Base-by-base conservation (phyloP, 2,329 filamentous ascomycete species). In the Beauveria sp. region DNA sequence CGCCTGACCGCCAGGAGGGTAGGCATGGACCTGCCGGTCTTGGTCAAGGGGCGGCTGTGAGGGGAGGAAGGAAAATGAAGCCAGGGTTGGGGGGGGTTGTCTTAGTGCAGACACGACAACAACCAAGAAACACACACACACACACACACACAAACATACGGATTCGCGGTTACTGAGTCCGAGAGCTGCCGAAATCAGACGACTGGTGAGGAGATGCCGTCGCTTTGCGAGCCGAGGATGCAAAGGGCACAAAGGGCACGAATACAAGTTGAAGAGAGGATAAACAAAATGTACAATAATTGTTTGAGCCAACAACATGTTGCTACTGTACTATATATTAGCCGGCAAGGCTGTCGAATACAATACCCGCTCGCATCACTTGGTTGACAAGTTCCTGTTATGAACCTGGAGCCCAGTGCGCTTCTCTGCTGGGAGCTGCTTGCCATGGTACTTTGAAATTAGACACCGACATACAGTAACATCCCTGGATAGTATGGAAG, bases 1-100 rank as follows among this genome's bases (percentile, higher is more conserved):
- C 79, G 91, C 62, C 78, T 97, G 78, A 89, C 90, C 59, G 95
- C 95, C 9, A 80, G 91, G 75, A 85, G 90, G 71, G 92, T 98
- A 46, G 95, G 93, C 20, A 91, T 97, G 88, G 83, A 97, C 74
- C 72, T 98, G 74, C 93, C 93, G 0, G 73, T 83, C 38, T 86
- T 90, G 75, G 86, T 70, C 54, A 64, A 53, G 45, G 60, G 47
- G 18, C 24, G 52, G 16, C 40, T 55, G 40, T 55, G 40, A 55
- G n/a, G 10, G 22, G 6, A 43, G 9, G 12, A 8, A n/a, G 16
- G 14, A 22, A 6, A 42, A 22, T 12, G 38, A 16, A 34, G 7
- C 9, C 12, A 5, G 14, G 34, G 14, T 0, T 12, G 30, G 30
- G 30, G 30, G 30, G 2, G 30, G 12, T 34, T 34, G 34, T 14